These are phyloP conservation scores for Boletus pseudo-olivaceus DNA, from an alignment of 768 basidiomycete genomes.

Conservation along the genomic window DNA sequence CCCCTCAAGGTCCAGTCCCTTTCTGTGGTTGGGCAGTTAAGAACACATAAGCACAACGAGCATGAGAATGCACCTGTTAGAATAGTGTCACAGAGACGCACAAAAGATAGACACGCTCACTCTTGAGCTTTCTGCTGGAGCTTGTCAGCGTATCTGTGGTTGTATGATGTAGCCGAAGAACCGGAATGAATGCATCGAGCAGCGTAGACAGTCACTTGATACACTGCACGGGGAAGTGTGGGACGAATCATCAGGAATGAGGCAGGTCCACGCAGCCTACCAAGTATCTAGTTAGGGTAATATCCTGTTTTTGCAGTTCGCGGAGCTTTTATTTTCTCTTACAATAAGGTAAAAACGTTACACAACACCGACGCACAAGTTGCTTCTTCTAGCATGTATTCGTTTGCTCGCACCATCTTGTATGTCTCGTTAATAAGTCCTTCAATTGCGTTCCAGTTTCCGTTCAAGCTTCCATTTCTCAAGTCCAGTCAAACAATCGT, in stretches of 20 bases:
- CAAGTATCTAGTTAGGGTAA: too few species aligned
- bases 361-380: neutral
- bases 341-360: neutral
- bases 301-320: neutral
- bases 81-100: conserved; percentile 8
- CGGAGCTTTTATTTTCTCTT: neutral
- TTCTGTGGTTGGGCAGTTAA: conserved; percentile 31
- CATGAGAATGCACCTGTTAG: conserved; percentile 16
- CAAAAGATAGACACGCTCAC: conserved; percentile 42
- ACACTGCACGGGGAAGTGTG: neutral
- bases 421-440: conserved; percentile 21
- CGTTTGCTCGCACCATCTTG: conserved; percentile 14
- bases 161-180: conserved; percentile 21
- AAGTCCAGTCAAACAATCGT: conserved; percentile 31
- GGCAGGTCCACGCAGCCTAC: too few species aligned
- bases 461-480: conserved; percentile 59
- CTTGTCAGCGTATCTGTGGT: conserved; percentile 66
- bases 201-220: neutral
- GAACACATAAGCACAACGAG: conserved; percentile 1
- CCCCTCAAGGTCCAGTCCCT: conserved; percentile 40
- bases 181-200: conserved; percentile 16
- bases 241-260: neutral
- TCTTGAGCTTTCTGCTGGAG: conserved; percentile 58
- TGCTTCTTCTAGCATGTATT: conserved; percentile 11
- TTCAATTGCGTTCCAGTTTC: conserved; percentile 39